Percentiles rank a stretch among this genome's conserved stretches.
Evolutionary conservation across 1,139 yeast species (phyloP).

Genomic region (Dujonia santamariae): DNA sequence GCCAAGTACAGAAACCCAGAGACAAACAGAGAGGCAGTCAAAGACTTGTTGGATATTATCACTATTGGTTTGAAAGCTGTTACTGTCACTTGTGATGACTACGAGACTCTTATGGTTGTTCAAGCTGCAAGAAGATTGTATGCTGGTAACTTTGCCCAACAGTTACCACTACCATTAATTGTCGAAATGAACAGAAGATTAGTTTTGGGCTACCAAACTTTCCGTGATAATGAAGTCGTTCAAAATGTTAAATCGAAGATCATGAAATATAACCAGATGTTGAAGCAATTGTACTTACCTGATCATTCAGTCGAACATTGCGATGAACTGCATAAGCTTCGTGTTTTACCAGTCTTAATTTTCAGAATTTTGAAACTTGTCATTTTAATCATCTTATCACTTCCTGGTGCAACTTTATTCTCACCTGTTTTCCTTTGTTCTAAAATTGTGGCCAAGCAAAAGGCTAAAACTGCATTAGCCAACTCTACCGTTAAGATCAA

Average conservation of each 20-base stretch:
- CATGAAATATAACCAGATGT: slow-evolving; percentile 61
- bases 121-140: slow-evolving; percentile 93
- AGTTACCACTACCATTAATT: slow-evolving; percentile 75
- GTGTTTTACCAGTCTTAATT: slow-evolving; percentile 45
- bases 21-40: slow-evolving; percentile 70
- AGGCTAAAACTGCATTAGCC: slow-evolving; percentile 80
- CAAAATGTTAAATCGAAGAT: slow-evolving; percentile 59
- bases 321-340: slow-evolving; percentile 41
- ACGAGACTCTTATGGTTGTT: slow-evolving; percentile 85
- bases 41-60: slow-evolving; percentile 63
- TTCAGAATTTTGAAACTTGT: slow-evolving; percentile 54
- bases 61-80: slow-evolving; percentile 81
- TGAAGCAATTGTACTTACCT: slow-evolving; percentile 70
- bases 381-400: slow-evolving; percentile 56
- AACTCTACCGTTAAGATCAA: slow-evolving; percentile 84
- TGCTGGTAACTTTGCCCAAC: slow-evolving; percentile 66
- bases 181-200: slow-evolving; percentile 89
- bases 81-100: slow-evolving; percentile 89
- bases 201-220: slow-evolving; percentile 73
- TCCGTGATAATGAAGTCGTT: slow-evolving; percentile 69
- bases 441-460: slow-evolving; percentile 63
- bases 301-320: slow-evolving; percentile 87
- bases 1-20: slow-evolving; percentile 53
- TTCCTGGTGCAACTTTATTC: slow-evolving; percentile 84
- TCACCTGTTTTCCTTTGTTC: slow-evolving; percentile 86